phyloP scores from a whole-genome alignment of 2,329 filamentous ascomycete genomes.

The Aspergillus ochraceoroseus region DNA sequence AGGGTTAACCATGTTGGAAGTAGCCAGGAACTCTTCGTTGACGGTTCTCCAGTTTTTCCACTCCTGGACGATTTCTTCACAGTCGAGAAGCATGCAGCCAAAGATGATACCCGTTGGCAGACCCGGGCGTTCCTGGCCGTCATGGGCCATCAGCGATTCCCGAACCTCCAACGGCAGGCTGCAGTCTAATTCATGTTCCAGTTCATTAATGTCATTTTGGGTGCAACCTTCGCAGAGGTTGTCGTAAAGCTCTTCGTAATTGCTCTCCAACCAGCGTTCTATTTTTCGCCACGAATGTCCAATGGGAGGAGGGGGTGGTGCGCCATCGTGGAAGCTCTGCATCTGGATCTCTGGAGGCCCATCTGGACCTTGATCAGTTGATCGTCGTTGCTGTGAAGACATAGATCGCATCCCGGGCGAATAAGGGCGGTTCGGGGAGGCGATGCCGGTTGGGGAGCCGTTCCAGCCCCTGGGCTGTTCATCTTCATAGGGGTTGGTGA shows the following conservation, averaged over 20 bases:
- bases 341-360: constrained; percentile 83
- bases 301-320: constrained; percentile 83
- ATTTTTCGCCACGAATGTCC: constrained; percentile 90
- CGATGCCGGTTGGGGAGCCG: constrained; percentile 51
- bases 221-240: constrained; percentile 91
- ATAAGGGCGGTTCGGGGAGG: constrained; percentile 66
- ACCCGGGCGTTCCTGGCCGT: constrained; percentile 94
- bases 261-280: constrained; percentile 86
- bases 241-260: constrained; percentile 91
- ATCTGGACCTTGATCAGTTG: constrained; percentile 62
- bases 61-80: constrained; percentile 95
- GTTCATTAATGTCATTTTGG: constrained; percentile 88
- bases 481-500: constrained; percentile 72
- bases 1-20: constrained; percentile 50
- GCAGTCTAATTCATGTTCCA: constrained; percentile 93
- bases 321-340: constrained; percentile 89
- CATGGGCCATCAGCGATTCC: constrained; percentile 83
- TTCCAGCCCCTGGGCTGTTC: constrained; percentile 62
- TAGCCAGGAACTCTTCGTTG: constrained; percentile 77
- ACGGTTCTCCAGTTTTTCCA: constrained; percentile 96
- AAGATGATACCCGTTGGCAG: constrained; percentile 89
- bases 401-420: constrained; percentile 85
- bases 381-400: constrained; percentile 57
- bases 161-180: constrained; percentile 88
- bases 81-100: constrained; percentile 90